Evolutionary conservation across 805 yeast genomes (phyloP).

Genomic region (Sungouiella thailandica): DNA sequence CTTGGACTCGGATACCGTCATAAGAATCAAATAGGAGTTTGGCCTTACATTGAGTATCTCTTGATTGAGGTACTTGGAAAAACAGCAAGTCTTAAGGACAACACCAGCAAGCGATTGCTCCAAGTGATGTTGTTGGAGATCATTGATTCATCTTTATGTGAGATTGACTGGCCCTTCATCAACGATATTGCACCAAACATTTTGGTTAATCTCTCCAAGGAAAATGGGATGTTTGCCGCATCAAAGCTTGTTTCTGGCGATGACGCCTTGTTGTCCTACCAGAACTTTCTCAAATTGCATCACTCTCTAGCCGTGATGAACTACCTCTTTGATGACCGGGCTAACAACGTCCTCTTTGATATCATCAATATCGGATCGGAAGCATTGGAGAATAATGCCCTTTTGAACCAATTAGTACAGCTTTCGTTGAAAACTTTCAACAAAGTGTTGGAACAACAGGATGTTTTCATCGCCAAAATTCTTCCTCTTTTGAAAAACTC

Average conservation of each 20-base stretch:
- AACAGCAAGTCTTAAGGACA: slow-evolving; percentile 33
- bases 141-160: slow-evolving; percentile 34
- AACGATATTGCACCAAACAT: slow-evolving; percentile 48
- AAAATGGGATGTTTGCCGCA: slow-evolving; percentile 20
- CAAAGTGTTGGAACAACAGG: slow-evolving; percentile 48
- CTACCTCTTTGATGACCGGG: slow-evolving; percentile 55
- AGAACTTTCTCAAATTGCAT: slow-evolving; percentile 49
- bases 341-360: slow-evolving; percentile 51
- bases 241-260: slow-evolving; percentile 13
- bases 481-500: slow-evolving; percentile 45
- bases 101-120: slow-evolving; percentile 36
- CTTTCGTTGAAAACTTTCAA: slow-evolving; percentile 42
- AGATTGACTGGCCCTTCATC: slow-evolving; percentile 41
- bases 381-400: slow-evolving; percentile 39
- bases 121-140: slow-evolving; percentile 53
- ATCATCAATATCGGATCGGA: slow-evolving; percentile 61
- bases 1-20: slow-evolving; percentile 56
- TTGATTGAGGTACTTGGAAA: slow-evolving; percentile 61
- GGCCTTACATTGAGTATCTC: slow-evolving; percentile 77
- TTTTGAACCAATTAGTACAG: slow-evolving; percentile 31
- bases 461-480: slow-evolving; percentile 51
- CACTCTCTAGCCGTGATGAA: slow-evolving; percentile 67
- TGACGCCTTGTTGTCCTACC: slow-evolving; percentile 10
- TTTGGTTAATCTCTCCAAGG: slow-evolving; percentile 19
- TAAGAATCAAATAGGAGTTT: slow-evolving; percentile 50